Evolutionary conservation across 805 yeast species (phyloP).

Genomic region (Isabelozyma gotoi): DNA sequence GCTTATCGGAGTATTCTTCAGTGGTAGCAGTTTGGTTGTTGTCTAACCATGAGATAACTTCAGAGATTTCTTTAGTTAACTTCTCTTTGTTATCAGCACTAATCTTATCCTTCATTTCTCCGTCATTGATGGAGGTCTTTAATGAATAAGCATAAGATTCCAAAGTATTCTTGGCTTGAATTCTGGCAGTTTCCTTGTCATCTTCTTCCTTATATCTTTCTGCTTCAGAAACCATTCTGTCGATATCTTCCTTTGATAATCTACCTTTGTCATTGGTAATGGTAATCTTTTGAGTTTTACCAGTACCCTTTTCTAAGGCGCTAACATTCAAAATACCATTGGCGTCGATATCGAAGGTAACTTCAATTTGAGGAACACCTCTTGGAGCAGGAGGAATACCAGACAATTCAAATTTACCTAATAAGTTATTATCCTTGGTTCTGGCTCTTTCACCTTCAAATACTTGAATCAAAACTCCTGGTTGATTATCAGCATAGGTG

Average conservation of each 20-base stretch:
- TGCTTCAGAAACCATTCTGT: conserved; percentile 97
- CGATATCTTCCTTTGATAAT: conserved; percentile 89
- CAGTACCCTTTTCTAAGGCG: conserved; percentile 93
- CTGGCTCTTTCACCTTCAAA: conserved; percentile 95
- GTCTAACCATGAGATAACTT: conserved; percentile 42
- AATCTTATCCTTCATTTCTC: conserved; percentile 45
- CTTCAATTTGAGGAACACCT: conserved; percentile 90
- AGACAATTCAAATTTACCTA: conserved; percentile 83
- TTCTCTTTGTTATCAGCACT: conserved; percentile 51
- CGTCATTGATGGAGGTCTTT: conserved; percentile 63
- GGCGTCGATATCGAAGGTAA: conserved; percentile 84
- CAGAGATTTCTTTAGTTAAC: conserved; percentile 42
- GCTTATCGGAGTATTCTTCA: conserved; percentile 40
- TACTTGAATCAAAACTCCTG: conserved; percentile 90
- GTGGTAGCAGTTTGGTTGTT: conserved; percentile 37
- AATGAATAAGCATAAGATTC: conserved; percentile 87
- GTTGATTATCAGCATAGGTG: conserved; percentile 95
- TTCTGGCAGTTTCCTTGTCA: conserved; percentile 75
- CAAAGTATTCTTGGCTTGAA: conserved; percentile 82
- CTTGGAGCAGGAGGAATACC: conserved; percentile 91
- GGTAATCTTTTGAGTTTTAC: conserved; percentile 86
- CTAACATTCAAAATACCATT: conserved; percentile 84
- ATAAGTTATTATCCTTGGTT: conserved; percentile 88
- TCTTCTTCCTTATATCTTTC: conserved; percentile 94
- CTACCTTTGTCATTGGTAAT: conserved; percentile 94